phyloP scores from a whole-genome alignment of 2,329 filamentous ascomycete genomes.

The Chrysoporthe cubensis region DNA sequence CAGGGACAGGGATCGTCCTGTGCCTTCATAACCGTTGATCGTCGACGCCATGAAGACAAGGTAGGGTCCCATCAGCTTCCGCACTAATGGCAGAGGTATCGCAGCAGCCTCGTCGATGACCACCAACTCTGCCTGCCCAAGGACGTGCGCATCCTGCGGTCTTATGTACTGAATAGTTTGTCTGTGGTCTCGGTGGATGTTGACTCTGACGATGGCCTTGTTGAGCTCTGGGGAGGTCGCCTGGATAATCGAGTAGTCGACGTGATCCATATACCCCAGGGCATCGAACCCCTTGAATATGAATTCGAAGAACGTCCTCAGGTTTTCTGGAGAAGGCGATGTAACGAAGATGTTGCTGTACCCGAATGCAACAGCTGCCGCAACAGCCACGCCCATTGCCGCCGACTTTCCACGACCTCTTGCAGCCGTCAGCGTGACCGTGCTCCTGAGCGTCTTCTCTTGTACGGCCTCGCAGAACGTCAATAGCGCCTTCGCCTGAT shows the following conservation, averaged over 20 bases:
- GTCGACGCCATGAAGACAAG: conserved; percentile 99
- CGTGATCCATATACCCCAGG: conserved; percentile 89
- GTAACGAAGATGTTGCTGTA: conserved; percentile 99
- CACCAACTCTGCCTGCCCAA: conserved; percentile 91
- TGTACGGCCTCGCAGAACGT: conserved; percentile 96
- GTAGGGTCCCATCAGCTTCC: conserved; percentile 95
- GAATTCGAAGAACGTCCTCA: conserved; percentile 98
- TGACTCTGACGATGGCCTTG: conserved; percentile 97
- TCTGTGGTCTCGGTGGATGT: conserved; percentile 90
- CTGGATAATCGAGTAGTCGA: conserved; percentile 97
- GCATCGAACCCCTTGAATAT: conserved; percentile 98
- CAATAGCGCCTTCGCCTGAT: conserved; percentile 95
- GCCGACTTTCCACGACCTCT: conserved; percentile 97
- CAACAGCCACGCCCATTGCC: conserved; percentile 90
- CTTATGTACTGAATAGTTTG: conserved; percentile 99
- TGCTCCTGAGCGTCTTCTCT: conserved; percentile 93
- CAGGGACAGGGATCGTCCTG: conserved; percentile 88
- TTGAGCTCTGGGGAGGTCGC: conserved; percentile 99
- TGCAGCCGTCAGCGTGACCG: conserved; percentile 89
- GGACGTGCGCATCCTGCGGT: conserved; percentile 90
- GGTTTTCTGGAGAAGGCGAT: conserved; percentile 93
- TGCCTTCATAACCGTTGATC: conserved; percentile 98
- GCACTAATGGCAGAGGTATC: conserved; percentile 88
- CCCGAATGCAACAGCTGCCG: conserved; percentile 90
- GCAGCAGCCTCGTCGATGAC: conserved; percentile 98